Base-by-base conservation (phyloP, 2,329 filamentous ascomycete genomes). In the Clathrospora elynae region DNA sequence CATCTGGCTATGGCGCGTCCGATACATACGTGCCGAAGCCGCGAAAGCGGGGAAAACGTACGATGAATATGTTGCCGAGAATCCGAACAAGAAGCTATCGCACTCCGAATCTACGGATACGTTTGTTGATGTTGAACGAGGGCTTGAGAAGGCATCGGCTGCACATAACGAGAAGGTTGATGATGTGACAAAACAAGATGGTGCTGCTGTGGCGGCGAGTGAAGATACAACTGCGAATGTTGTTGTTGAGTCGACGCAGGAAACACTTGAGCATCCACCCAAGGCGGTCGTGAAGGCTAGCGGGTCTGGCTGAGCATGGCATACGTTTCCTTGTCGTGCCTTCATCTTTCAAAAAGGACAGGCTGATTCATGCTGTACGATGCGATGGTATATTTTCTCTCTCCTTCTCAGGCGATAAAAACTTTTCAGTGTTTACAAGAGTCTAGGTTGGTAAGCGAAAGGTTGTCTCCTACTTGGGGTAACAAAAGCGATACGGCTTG, bases 1-100 rank as follows among this genome's bases (percentile, higher is more conserved):
- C 7, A 70, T 83, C 42, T 86, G 82, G 82, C 68, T 80, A 2
- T 66, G 78, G 51, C 78, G 80, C 14, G 79, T 81, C 4, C 74
- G 79, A 13, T 68, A 71, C 35, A 61, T 83, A 24, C 75, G 80
- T 10, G 73, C 68, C 42, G 73, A 75, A 49, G 82, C 81, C 3
- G 78, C 78, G 48, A 66, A 66, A 5, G 62, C 72, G 3, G 78
- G 77, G 1, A 77, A 75, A 59, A 78, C 74, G 0, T 79, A 83
- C 51, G 81, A 84, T 51, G 78, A 84, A 32, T 58, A 83, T 30
- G 31, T 66, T 25, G 53, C 53, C 1, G 42, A 57, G 23, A 42
- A 61, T 9, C 56, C 57, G 0, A 51, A 56, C 10, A 62, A 64
- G 45, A 64, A 52, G 37, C 42, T 53, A 17, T 49, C 34, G 9